These are phyloP conservation scores for Apodospora peruviana DNA, from an alignment of 495 filamentous ascomycete species.

Conservation along the genomic window DNA sequence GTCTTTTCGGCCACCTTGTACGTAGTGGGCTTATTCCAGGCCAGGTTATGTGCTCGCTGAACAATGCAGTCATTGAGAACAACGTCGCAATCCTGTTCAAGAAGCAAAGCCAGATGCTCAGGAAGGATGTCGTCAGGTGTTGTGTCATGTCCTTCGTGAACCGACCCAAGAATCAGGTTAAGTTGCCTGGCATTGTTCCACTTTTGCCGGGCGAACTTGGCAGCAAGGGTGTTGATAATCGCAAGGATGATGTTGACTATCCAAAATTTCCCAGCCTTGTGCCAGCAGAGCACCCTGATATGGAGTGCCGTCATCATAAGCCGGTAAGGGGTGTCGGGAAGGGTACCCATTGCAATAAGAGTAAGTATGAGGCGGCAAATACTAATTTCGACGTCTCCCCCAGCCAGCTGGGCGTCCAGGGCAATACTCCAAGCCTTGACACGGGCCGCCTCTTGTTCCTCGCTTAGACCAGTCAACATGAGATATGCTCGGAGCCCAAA, in stretches of 20 bases:
- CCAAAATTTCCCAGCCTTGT: conserved; percentile 41
- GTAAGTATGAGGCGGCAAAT: conserved; percentile 82
- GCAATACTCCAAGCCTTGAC: conserved; percentile 94
- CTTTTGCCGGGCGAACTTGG: conserved; percentile 60
- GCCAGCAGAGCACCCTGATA: conserved; percentile 81
- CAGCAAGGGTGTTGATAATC: conserved; percentile 43
- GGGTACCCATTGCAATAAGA: conserved; percentile 79
- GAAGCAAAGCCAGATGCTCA: conserved; percentile 64
- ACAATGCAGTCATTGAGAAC: conserved; percentile 72
- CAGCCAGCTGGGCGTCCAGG: conserved; percentile 90
- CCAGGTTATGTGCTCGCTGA: conserved; percentile 84
- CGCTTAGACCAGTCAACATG: conserved; percentile 68
- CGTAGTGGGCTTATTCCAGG: conserved; percentile 75
- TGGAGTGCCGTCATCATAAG: conserved; percentile 92
- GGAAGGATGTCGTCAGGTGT: conserved; percentile 60
- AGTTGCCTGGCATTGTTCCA: conserved; percentile 75
- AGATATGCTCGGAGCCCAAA: conserved; percentile 74
- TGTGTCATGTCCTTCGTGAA: conserved; percentile 35
- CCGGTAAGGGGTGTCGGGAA: conserved; percentile 75
- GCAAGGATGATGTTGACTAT: conserved; percentile 49
- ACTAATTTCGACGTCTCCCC: conserved; percentile 85
- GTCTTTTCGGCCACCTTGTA: conserved; percentile 55
- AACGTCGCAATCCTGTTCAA: conserved; percentile 71
- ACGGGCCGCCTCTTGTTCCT: conserved; percentile 79
- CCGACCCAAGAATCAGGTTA: conserved; percentile 53